phyloP scores from a whole-genome alignment of 306 rosid species.

The Neltuma alba region DNA sequence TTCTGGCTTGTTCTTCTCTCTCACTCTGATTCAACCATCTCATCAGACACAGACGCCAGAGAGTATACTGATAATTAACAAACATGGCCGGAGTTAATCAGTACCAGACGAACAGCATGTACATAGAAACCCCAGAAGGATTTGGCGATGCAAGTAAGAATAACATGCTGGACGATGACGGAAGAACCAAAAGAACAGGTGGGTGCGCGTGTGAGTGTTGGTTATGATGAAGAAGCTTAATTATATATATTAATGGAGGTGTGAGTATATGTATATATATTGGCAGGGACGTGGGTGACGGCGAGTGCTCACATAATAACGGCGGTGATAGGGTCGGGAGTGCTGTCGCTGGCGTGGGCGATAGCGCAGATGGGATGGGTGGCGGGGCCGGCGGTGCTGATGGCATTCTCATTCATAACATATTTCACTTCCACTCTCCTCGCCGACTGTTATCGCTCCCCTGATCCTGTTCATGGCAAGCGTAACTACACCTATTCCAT shows the following conservation, averaged over 20 bases:
- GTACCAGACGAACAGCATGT: constrained; percentile 65
- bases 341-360: constrained; percentile 92
- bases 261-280: too few relatives aligned
- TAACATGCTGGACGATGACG: constrained; percentile 77
- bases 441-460: constrained; percentile 81
- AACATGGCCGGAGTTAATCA: constrained; percentile 28
- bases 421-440: constrained; percentile 94
- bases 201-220: neutral
- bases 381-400: constrained; percentile 80
- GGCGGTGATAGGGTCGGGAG: constrained; percentile 97
- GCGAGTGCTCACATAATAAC: constrained; percentile 98
- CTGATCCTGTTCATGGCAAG: constrained; percentile 84
- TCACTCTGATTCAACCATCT: neutral
- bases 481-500: constrained; percentile 89
- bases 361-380: constrained; percentile 94
- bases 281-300: constrained; percentile 85
- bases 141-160: constrained; percentile 52
- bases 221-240: neutral
- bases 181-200: constrained; percentile 81
- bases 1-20: neutral
- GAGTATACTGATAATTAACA: neutral
- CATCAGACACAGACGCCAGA: neutral
- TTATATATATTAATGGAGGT: too few relatives aligned
- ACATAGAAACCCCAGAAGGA: constrained; percentile 60
- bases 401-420: constrained; percentile 85